A percentile compares a stretch with the other conserved stretches of the same genome.
Evolutionary conservation across 441 rosid species (phyloP).

Genomic region (Eruca vesicaria): DNA sequence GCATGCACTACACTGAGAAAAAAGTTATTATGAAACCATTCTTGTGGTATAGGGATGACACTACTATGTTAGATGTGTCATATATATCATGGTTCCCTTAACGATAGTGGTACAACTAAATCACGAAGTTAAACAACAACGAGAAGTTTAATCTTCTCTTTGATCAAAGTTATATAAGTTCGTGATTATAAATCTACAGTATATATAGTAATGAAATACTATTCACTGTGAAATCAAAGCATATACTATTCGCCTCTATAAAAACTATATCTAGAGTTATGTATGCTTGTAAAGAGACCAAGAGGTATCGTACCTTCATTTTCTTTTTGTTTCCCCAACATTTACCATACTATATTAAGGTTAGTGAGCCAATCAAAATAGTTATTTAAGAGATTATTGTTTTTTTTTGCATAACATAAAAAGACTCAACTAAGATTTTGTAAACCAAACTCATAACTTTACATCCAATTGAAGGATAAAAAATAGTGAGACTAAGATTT

Average conservation of each 20-base stretch:
- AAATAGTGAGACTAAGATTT: too few relatives aligned
- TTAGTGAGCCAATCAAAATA: neutral
- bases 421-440: too few relatives aligned
- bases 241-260: neutral
- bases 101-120: neutral
- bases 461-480: too few relatives aligned
- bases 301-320: neutral
- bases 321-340: neutral
- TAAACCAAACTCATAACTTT: too few relatives aligned
- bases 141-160: neutral
- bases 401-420: too few relatives aligned
- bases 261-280: neutral
- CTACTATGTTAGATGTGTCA: neutral
- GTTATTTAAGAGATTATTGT: neutral
- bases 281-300: neutral
- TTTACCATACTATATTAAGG: neutral
- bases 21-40: neutral
- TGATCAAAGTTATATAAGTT: neutral
- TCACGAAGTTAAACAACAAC: neutral
- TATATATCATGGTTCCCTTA: neutral
- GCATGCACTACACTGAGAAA: neutral
- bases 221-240: neutral
- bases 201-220: neutral
- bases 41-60: neutral
- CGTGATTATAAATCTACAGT: neutral